These are phyloP conservation scores for Tetrahymena borealis DNA, from an alignment of 73 alveolate genomes.

Conservation along the genomic window DNA sequence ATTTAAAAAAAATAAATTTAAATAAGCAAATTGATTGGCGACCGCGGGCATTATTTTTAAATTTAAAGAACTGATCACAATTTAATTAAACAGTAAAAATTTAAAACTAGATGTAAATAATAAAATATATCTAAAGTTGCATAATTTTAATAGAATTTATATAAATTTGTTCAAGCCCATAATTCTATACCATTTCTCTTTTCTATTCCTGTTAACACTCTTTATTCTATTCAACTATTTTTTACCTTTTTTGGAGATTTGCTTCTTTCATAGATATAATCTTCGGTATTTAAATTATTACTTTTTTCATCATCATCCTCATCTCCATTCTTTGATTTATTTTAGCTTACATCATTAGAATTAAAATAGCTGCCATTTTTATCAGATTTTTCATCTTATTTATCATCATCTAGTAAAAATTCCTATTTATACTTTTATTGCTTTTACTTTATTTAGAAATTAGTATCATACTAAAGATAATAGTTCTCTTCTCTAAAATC, in stretches of 20 bases:
- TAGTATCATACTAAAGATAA: background rate
- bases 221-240: background rate
- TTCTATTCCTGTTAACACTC: too few relatives aligned
- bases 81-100: too few relatives aligned
- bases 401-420: background rate
- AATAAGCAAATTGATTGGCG: too few relatives aligned
- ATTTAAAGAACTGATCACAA: too few relatives aligned
- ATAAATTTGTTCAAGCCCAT: too few relatives aligned
- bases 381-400: background rate
- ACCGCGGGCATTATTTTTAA: too few relatives aligned
- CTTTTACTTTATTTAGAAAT: background rate
- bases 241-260: background rate
- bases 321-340: background rate
- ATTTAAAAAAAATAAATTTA: too few relatives aligned
- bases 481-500: background rate
- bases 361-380: background rate
- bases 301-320: background rate
- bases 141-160: too few relatives aligned
- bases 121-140: too few relatives aligned
- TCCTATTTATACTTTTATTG: background rate
- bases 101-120: too few relatives aligned
- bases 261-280: background rate
- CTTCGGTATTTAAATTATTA: background rate
- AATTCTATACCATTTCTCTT: too few relatives aligned
- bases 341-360: background rate